Percentiles rank a stretch among this genome's conserved stretches.
Evolutionary conservation across 345 rosid genomes (phyloP).

Genomic region (Arabidopsis thaliana): DNA sequence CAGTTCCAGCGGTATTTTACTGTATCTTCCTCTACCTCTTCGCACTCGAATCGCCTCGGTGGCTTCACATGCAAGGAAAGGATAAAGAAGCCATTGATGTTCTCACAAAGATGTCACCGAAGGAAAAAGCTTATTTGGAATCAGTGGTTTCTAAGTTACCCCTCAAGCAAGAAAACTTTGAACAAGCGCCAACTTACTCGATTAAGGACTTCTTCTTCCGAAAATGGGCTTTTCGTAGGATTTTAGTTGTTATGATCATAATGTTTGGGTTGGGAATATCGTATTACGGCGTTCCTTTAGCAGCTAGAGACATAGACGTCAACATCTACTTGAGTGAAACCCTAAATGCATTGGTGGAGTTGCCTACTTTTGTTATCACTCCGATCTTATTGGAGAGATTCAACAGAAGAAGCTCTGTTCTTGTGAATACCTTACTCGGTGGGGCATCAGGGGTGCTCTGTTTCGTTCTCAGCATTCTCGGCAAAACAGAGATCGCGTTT

Average conservation of each 20-base stretch:
- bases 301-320: conserved; percentile 50
- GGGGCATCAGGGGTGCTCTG: conserved; percentile 49
- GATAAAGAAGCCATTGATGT: conserved; percentile 46
- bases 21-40: conserved; percentile 41
- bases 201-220: conserved; percentile 34
- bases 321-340: conserved; percentile 51
- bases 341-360: conserved; percentile 51
- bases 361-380: conserved; percentile 50
- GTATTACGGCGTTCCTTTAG: conserved; percentile 56
- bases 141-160: conserved; percentile 26
- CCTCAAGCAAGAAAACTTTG: background rate
- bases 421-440: conserved; percentile 43
- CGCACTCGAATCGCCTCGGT: conserved; percentile 58
- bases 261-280: conserved; percentile 55
- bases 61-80: conserved; percentile 56
- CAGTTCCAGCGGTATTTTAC: conserved; percentile 48
- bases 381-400: conserved; percentile 43
- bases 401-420: conserved; percentile 49
- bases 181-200: conserved; percentile 21
- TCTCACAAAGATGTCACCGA: conserved; percentile 30
- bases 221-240: conserved; percentile 36
- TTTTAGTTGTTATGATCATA: conserved; percentile 40
- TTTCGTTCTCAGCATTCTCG: conserved; percentile 22
- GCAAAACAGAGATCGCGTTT: conserved; percentile 25
- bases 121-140: conserved; percentile 30